A percentile compares a stretch with the other conserved stretches of the same genome.
phyloP scores from a whole-genome alignment of 495 filamentous ascomycete genomes.

The Aspergillus egyptiacus region DNA sequence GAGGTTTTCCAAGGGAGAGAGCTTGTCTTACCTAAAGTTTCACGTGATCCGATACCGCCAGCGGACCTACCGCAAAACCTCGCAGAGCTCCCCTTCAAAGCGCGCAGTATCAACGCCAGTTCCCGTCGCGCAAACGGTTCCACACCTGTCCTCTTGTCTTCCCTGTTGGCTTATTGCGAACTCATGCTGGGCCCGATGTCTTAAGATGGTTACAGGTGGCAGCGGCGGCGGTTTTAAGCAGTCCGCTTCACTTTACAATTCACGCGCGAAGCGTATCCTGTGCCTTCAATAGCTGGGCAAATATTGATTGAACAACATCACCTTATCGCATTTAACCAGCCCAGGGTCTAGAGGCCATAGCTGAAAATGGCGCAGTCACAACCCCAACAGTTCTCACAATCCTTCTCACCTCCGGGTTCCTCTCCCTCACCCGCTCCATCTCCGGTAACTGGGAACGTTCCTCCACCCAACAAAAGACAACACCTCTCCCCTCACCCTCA shows the following conservation, averaged over 20 bases:
- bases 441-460: constrained; percentile 37
- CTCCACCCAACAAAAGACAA: constrained; percentile 58
- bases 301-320: constrained; percentile 1
- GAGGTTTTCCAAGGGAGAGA: constrained; percentile 1
- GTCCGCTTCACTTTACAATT: constrained; percentile 34
- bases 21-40: constrained; percentile 6
- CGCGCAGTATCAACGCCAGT: constrained; percentile 14
- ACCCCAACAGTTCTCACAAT: constrained; percentile 44
- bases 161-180: neutral
- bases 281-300: constrained; percentile 20
- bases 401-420: constrained; percentile 51
- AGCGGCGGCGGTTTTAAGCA: constrained; percentile 39
- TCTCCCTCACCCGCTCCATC: constrained; percentile 45
- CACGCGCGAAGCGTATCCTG: constrained; percentile 35
- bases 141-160: neutral
- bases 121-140: constrained; percentile 11
- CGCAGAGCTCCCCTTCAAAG: constrained; percentile 24
- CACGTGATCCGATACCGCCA: constrained; percentile 12
- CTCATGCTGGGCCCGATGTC: constrained; percentile 22
- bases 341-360: constrained; percentile 5
- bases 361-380: constrained; percentile 62
- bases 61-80: constrained; percentile 21
- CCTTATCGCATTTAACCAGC: neutral
- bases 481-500: constrained; percentile 62
- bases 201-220: constrained; percentile 44